phyloP scores from a whole-genome alignment of 2,329 filamentous ascomycete species.

The Fusarium coffeatum region DNA sequence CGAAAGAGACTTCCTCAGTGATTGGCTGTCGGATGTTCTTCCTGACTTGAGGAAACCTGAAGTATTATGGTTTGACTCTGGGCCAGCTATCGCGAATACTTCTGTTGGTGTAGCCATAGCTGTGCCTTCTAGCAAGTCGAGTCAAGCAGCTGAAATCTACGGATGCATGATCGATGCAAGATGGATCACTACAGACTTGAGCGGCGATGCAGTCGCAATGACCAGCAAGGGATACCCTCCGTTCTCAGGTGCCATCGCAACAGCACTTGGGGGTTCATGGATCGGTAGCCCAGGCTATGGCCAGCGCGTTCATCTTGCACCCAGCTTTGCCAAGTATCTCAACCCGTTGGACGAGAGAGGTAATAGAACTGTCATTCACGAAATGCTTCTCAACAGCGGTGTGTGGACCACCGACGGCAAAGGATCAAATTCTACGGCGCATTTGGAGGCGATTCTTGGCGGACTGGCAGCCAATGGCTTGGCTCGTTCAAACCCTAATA shows the following conservation, averaged over 20 bases:
- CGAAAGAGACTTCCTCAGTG: conserved; percentile 4
- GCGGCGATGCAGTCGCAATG: conserved; percentile 28
- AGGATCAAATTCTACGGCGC: conserved; percentile 18
- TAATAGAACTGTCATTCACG: conserved; percentile 27
- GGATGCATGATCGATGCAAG: conserved; percentile 39
- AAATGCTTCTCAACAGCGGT: conserved; percentile 34
- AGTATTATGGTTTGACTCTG: conserved; percentile 35
- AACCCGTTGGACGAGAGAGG: conserved; percentile 18
- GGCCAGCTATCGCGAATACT: conserved; percentile 17
- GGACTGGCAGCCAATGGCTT: conserved; percentile 27
- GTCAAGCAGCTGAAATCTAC: conserved; percentile 24
- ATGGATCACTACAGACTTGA: conserved; percentile 30
- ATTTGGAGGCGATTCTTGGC: conserved; percentile 33
- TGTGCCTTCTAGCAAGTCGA: conserved; percentile 12
- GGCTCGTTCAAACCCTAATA: conserved; percentile 18
- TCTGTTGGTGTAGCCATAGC: conserved; percentile 28
- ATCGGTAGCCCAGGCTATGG: conserved; percentile 28
- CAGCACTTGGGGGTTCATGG: conserved; percentile 29
- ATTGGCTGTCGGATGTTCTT: conserved; percentile 13
- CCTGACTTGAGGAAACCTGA: conserved; percentile 15
- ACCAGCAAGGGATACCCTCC: conserved; percentile 31
- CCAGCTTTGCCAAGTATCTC: conserved; percentile 32
- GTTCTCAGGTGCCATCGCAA: conserved; percentile 28
- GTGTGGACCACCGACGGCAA: conserved; percentile 22
- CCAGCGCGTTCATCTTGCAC: conserved; percentile 24